Percentiles rank a stretch among this genome's conserved stretches.
phyloP scores from a whole-genome alignment of 2,329 filamentous ascomycete species.

The Colletotrichum phormii region DNA sequence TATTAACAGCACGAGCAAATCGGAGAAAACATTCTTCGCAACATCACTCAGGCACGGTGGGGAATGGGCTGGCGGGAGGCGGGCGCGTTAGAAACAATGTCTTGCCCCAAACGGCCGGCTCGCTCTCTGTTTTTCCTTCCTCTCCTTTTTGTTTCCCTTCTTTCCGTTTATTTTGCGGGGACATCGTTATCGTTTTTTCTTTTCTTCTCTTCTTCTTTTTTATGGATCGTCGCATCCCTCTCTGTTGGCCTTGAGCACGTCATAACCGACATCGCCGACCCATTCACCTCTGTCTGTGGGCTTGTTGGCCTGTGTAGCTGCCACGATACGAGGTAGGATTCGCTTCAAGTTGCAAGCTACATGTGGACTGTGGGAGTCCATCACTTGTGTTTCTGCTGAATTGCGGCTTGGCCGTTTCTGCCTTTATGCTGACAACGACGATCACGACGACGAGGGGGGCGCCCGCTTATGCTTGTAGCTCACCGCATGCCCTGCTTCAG shows the following conservation, averaged over 20 bases:
- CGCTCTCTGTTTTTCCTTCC: neutral
- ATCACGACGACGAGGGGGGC: neutral
- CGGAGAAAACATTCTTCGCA: conserved; percentile 23
- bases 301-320: neutral
- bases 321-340: conserved; percentile 1
- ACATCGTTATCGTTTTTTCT: neutral
- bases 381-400: neutral
- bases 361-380: neutral
- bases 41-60: conserved; percentile 17
- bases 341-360: neutral
- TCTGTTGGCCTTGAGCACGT: conserved; percentile 6
- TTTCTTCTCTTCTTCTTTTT: neutral
- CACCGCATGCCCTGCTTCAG: neutral
- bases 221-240: neutral
- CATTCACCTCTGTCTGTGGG: neutral
- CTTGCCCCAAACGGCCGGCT: conserved; percentile 31
- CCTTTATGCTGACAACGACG: neutral
- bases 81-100: conserved; percentile 31
- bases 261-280: neutral
- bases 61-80: conserved; percentile 31
- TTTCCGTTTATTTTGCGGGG: conserved; percentile 11
- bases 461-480: neutral
- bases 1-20: conserved; percentile 4
- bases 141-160: neutral
- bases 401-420: neutral